Conservation (phyloP, 2,329 filamentous ascomycete species). For the Xylaria sp. region DNA sequence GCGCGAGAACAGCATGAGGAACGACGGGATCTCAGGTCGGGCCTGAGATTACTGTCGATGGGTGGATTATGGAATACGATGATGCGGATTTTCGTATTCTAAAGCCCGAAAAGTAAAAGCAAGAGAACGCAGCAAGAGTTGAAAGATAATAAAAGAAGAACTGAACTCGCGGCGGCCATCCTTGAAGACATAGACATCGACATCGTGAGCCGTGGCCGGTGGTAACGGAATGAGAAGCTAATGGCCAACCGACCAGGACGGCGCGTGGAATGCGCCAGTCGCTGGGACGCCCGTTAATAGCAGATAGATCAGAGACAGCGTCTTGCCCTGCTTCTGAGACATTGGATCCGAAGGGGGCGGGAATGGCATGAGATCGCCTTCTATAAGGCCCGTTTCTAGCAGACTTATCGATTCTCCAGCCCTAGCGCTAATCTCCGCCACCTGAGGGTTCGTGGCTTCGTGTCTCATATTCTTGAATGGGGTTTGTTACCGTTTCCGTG, state of each 20-base stretch:
- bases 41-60: neutral
- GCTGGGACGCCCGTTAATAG: neutral
- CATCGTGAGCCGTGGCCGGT: constrained; percentile 17
- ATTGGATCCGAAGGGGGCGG: constrained; percentile 15
- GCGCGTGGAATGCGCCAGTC: constrained; percentile 41
- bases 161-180: neutral
- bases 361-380: neutral
- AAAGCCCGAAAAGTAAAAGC: neutral
- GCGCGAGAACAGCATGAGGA: constrained; percentile 8
- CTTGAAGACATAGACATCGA: neutral
- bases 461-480: neutral
- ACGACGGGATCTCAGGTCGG: neutral
- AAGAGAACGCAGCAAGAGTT: neutral
- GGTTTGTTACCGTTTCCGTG: neutral
- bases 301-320: constrained; percentile 26
- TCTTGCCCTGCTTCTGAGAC: constrained; percentile 25
- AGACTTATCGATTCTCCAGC: neutral
- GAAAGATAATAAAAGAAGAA: constrained; percentile 14
- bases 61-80: neutral
- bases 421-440: neutral
- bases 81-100: neutral
- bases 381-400: constrained; percentile 25
- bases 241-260: constrained; percentile 31
- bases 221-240: constrained; percentile 35
- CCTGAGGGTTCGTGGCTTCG: neutral